Conservation (phyloP, 495 filamentous ascomycete species). For the Oidiodendron maius region DNA sequence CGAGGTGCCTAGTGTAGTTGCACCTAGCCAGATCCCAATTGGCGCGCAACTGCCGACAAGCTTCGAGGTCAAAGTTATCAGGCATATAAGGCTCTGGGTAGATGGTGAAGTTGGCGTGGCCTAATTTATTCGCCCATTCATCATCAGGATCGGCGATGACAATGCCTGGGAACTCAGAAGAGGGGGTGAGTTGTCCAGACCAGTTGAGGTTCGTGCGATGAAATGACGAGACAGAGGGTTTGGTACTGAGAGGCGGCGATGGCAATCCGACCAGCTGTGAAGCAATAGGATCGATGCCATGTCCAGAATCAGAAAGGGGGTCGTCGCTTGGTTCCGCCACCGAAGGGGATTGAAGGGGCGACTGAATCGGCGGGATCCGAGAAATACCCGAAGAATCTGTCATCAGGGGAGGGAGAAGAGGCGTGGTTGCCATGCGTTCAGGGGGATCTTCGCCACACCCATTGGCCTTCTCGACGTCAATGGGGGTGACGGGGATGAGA, state of each 20-base stretch:
- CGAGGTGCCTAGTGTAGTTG: conserved; percentile 79
- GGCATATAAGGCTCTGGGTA: conserved; percentile 74
- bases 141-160: conserved; percentile 61
- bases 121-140: conserved; percentile 74
- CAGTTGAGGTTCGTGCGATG: conserved; percentile 33
- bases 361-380: conserved; percentile 47
- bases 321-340: conserved; percentile 23
- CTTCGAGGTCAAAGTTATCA: conserved; percentile 47
- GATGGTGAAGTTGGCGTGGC: conserved; percentile 91
- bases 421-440: conserved; percentile 64
- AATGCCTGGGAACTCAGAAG: conserved; percentile 37
- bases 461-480: conserved; percentile 56
- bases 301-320: conserved; percentile 13
- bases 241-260: conserved; percentile 74
- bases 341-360: conserved; percentile 78
- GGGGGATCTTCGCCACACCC: conserved; percentile 45
- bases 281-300: conserved; percentile 31
- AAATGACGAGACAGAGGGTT: conserved; percentile 74
- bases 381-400: conserved; percentile 41
- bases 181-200: conserved; percentile 16
- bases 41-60: conserved; percentile 60
- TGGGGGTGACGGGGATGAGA: conserved; percentile 31
- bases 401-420: conserved; percentile 75
- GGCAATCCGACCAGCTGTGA: conserved; percentile 35
- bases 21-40: conserved; percentile 77